Conservation (phyloP, 352 stramenopile species). For the Elongisporangium anandrum region DNA sequence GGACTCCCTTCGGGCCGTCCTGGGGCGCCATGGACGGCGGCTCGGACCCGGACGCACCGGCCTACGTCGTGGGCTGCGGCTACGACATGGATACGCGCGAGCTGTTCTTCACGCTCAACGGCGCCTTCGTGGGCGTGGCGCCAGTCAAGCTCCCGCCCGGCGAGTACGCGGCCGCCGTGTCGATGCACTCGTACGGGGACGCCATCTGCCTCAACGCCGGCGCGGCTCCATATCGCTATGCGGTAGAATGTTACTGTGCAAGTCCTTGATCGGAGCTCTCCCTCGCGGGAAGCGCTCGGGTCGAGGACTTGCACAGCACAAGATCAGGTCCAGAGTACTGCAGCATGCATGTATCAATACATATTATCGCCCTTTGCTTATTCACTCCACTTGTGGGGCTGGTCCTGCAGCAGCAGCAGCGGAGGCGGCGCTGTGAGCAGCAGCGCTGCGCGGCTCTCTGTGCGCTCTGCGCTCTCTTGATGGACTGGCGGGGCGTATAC, state of each 20-base stretch:
- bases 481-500: not conserved
- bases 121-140: conserved; percentile 47
- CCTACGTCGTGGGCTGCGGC: conserved; percentile 66
- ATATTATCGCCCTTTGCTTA: not conserved
- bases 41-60: conserved; percentile 17
- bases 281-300: conserved; percentile 7
- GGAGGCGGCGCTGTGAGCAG: not conserved
- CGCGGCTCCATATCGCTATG: conserved; percentile 65
- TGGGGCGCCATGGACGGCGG: conserved; percentile 40
- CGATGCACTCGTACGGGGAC: conserved; percentile 75
- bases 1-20: conserved; percentile 60
- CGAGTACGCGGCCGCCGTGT: conserved; percentile 70
- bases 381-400: not conserved
- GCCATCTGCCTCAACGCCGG: conserved; percentile 68
- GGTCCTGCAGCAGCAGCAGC: not conserved
- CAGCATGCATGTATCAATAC: conserved; percentile 5
- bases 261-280: conserved; percentile 40
- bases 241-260: conserved; percentile 88
- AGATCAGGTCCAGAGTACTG: not conserved
- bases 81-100: conserved; percentile 43
- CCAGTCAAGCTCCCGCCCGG: conserved; percentile 39
- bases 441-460: not conserved
- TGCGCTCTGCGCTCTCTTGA: not conserved
- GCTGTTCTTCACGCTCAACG: conserved; percentile 84
- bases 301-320: conserved; percentile 53